Evolutionary conservation across 2,329 filamentous ascomycete species (phyloP), one percentile per base, ranked within the genome.

Genomic region (Endoconidiophora polonica): DNA sequence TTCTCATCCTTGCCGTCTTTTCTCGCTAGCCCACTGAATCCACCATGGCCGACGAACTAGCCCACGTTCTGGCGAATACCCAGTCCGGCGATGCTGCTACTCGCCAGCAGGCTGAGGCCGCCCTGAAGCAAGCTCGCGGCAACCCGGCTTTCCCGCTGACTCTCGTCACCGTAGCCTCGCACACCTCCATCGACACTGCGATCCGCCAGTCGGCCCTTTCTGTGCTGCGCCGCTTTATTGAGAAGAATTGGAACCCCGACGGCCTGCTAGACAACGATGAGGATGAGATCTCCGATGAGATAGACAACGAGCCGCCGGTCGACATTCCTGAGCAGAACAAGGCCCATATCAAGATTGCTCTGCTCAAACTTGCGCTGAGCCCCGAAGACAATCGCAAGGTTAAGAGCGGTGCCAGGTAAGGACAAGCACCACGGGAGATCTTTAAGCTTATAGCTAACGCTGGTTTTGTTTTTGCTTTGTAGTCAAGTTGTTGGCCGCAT

Each of bases 401-500:
- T 61, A 91, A 91, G 69, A 76, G 81, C 50, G 79, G 83, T n/a
- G 86, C 90, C 47, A 93, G 87, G 71, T 86, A 80, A 57, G 79
- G 20, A 43, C n/a, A 45, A 29, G 12, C 12, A 36, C 6, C 26
- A 18, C 12, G 6, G 20, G 9, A 33, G 9, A 6, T 40, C n/a
- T 40, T 3, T 22, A 16, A 7, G 14, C 38, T 18, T 9, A 7
- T 22, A 16, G 12, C n/a, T 16, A 40, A 40, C n/a, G 20, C 38
- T 40, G n/a, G 23, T 29, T 46, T 38, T 42, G 16, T 42, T 10
- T 14, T 12, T 33, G 29, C 29, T 24, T 9, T 46, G n/a, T 52
- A 80, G 77, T 63, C 78, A 74, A 57, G 75, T 83, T 4, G 86
- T 95, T 55, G 90, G 87, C 69, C 96, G 94, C 68, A 94, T 98